Percentiles rank a stretch among this genome's conserved stretches.
These are phyloP conservation scores for Nicotiana paniculata DNA, from an alignment of 257 asterid species.

Conservation along the genomic window DNA sequence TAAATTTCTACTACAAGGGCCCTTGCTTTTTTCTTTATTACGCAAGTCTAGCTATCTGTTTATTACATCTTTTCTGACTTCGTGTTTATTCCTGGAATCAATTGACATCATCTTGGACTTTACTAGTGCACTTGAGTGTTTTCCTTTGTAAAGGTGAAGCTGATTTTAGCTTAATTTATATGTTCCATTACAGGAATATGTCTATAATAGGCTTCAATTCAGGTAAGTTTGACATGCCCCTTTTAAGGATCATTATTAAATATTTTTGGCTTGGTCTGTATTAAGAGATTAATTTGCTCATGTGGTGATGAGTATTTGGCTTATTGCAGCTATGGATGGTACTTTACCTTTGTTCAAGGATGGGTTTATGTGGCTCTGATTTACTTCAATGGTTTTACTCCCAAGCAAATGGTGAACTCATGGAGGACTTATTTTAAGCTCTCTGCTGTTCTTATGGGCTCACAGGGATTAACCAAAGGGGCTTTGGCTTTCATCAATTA, in stretches of 20 bases:
- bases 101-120: not conserved
- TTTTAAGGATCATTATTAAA: not conserved
- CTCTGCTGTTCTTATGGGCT: constrained; percentile 90
- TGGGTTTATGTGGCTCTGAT: constrained; percentile 76
- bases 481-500: constrained; percentile 84
- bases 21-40: not conserved
- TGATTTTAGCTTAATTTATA: not conserved
- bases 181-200: constrained; percentile 68
- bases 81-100: not conserved
- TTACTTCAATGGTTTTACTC: constrained; percentile 69
- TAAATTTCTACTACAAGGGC: not conserved
- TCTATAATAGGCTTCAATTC: constrained; percentile 88
- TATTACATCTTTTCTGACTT: not conserved
- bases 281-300: not conserved
- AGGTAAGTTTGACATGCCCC: constrained; percentile 42
- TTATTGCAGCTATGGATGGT: constrained; percentile 85
- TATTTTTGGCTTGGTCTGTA: not conserved
- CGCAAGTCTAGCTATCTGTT: not conserved
- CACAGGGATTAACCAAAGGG: constrained; percentile 89
- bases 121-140: not conserved
- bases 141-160: not conserved
- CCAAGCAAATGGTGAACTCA: constrained; percentile 90
- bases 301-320: not conserved
- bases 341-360: constrained; percentile 92
- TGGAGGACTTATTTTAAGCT: constrained; percentile 88